Percentiles rank a stretch among this genome's conserved stretches.
Evolutionary conservation across 1,284 basidiomycete species (phyloP).

Genomic region (Papiliotrema flavescens): DNA sequence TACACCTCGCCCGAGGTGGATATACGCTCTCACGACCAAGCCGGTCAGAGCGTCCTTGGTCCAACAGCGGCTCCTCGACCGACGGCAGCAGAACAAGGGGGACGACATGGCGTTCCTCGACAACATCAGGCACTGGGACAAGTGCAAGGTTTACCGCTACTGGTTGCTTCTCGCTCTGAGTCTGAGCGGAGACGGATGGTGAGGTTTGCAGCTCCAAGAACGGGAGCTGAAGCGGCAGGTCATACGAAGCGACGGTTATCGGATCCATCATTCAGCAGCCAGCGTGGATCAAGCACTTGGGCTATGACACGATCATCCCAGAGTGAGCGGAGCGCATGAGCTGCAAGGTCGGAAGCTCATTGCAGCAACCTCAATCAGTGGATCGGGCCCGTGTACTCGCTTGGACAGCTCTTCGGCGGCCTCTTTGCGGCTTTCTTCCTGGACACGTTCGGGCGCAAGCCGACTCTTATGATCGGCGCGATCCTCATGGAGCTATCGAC

Average conservation of each 20-base stretch:
- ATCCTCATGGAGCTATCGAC: conserved; percentile 22
- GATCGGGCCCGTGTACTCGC: conserved; percentile 30
- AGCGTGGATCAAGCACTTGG: conserved; percentile 20
- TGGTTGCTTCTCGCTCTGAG: conserved; percentile 19
- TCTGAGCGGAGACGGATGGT: conserved; percentile 26
- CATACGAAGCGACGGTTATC: conserved; percentile 26
- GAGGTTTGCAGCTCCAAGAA: background rate
- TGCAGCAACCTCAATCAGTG: conserved; percentile 20
- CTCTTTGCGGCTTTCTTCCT: conserved; percentile 25
- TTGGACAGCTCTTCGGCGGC: conserved; percentile 25
- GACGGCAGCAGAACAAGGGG: background rate
- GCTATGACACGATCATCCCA: conserved; percentile 19
- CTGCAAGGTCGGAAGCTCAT: background rate
- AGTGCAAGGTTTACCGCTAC: conserved; percentile 24
- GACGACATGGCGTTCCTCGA: conserved; percentile 21
- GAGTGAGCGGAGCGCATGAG: conserved; percentile 9
- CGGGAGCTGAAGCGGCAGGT: conserved; percentile 5
- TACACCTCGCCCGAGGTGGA: too few relatives aligned
- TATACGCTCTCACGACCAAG: background rate
- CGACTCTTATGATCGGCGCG: conserved; percentile 18
- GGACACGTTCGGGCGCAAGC: conserved; percentile 23
- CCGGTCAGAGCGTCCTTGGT: background rate
- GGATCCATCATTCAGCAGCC: conserved; percentile 26
- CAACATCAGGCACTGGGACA: conserved; percentile 22
- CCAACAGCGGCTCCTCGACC: background rate